A percentile compares a stretch with the other conserved stretches of the same genome.
phyloP scores from a whole-genome alignment of 805 yeast species.

The Lachancea cidri region DNA sequence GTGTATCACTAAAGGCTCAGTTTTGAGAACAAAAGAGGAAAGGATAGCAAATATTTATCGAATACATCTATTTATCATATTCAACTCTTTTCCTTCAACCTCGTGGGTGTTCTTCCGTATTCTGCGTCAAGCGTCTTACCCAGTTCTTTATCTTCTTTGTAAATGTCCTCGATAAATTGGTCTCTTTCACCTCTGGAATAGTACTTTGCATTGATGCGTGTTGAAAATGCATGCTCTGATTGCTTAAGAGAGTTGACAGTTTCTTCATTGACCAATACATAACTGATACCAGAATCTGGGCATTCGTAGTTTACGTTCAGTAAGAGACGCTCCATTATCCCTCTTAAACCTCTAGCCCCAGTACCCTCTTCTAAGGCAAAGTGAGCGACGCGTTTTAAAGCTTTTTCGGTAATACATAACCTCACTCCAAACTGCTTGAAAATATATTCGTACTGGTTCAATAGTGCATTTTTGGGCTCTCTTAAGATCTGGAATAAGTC shows the following conservation, averaged over 20 bases:
- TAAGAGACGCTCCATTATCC: slow-evolving; percentile 48
- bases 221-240: slow-evolving; percentile 27
- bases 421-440: slow-evolving; percentile 50
- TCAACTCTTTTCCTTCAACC: slow-evolving; percentile 12
- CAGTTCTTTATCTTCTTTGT: slow-evolving; percentile 38
- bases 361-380: slow-evolving; percentile 49
- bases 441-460: slow-evolving; percentile 49
- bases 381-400: slow-evolving; percentile 44
- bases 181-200: slow-evolving; percentile 42
- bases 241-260: slow-evolving; percentile 39
- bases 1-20: too few relatives aligned
- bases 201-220: slow-evolving; percentile 38
- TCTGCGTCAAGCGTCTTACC: slow-evolving; percentile 34
- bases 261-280: slow-evolving; percentile 43
- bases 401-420: slow-evolving; percentile 44
- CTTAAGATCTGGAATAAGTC: slow-evolving; percentile 47
- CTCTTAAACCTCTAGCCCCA: slow-evolving; percentile 57
- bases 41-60: too few relatives aligned
- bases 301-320: slow-evolving; percentile 52
- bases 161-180: slow-evolving; percentile 38
- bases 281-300: slow-evolving; percentile 51
- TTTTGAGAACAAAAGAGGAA: too few relatives aligned
- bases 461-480: slow-evolving; percentile 52
- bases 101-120: slow-evolving; percentile 24
- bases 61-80: too few relatives aligned